Evolutionary conservation across 192 early-diverging fungal genomes (phyloP).

Genomic region (Linnemannia zychae): DNA sequence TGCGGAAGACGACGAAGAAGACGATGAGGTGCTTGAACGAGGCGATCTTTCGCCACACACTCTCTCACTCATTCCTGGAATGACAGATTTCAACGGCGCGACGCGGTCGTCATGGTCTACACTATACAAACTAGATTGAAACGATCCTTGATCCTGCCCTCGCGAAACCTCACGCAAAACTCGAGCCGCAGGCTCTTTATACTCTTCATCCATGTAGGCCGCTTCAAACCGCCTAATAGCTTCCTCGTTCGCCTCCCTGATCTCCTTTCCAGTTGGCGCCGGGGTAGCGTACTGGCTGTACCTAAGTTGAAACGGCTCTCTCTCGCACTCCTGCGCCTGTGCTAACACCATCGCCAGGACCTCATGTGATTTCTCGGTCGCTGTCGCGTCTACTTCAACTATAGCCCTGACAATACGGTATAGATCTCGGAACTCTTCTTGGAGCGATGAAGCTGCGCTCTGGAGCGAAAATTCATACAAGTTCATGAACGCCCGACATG

Average conservation of each 20-base stretch:
- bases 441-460: not conserved
- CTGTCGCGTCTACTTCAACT: constrained; percentile 25
- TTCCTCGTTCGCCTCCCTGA: constrained; percentile 19
- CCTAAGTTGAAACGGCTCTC: constrained; percentile 16
- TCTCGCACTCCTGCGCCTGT: constrained; percentile 20
- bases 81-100: constrained; percentile 1
- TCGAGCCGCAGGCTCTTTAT: not conserved
- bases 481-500: constrained; percentile 29
- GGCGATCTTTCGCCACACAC: not conserved
- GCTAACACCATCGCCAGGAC: constrained; percentile 9
- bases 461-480: constrained; percentile 37
- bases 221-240: constrained; percentile 17
- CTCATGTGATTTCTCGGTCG: constrained; percentile 38
- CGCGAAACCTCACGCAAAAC: not conserved
- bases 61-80: not conserved
- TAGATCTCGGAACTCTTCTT: constrained; percentile 35
- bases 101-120: constrained; percentile 8
- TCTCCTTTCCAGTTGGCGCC: constrained; percentile 35
- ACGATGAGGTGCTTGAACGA: not conserved
- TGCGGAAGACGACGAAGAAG: not conserved
- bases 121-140: not conserved
- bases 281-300: constrained; percentile 37
- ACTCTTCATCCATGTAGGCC: not conserved
- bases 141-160: not conserved
- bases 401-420: constrained; percentile 31